Evolutionary conservation across 352 stramenopile genomes (phyloP).

Genomic region (Hyaloperonospora brassicae): DNA sequence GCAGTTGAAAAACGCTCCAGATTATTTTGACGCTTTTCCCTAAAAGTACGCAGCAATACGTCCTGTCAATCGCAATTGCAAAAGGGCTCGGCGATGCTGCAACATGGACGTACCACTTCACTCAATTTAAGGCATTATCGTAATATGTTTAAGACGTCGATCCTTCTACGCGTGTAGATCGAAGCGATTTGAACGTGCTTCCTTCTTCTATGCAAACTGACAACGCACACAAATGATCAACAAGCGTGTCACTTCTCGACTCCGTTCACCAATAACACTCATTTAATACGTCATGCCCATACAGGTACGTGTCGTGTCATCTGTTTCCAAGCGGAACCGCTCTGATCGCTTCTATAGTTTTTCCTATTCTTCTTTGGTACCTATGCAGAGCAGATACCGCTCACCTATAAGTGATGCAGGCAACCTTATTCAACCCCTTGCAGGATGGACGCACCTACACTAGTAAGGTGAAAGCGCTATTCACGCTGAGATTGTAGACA

Average conservation of each 20-base stretch:
- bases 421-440: background rate
- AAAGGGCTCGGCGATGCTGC: slow-evolving; percentile 8
- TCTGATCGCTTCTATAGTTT: slow-evolving; percentile 68
- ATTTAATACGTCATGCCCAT: background rate
- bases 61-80: slow-evolving; percentile 1
- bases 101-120: slow-evolving; percentile 49
- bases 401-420: background rate
- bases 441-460: slow-evolving; percentile 21
- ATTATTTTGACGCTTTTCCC: slow-evolving; percentile 66
- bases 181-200: slow-evolving; percentile 69
- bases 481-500: slow-evolving; percentile 45
- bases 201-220: slow-evolving; percentile 76
- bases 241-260: slow-evolving; percentile 2
- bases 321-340: slow-evolving; percentile 71
- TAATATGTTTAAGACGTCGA: slow-evolving; percentile 67
- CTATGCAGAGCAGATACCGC: slow-evolving; percentile 8
- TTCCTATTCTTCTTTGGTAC: slow-evolving; percentile 41
- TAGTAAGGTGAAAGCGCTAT: slow-evolving; percentile 69
- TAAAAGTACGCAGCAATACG: slow-evolving; percentile 37
- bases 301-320: slow-evolving; percentile 44
- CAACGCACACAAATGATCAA: slow-evolving; percentile 2
- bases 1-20: slow-evolving; percentile 48
- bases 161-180: slow-evolving; percentile 72
- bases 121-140: slow-evolving; percentile 74
- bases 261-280: slow-evolving; percentile 5